Conservation (phyloP, 1,284 basidiomycete genomes). For the Hemileia vastatrix region DNA sequence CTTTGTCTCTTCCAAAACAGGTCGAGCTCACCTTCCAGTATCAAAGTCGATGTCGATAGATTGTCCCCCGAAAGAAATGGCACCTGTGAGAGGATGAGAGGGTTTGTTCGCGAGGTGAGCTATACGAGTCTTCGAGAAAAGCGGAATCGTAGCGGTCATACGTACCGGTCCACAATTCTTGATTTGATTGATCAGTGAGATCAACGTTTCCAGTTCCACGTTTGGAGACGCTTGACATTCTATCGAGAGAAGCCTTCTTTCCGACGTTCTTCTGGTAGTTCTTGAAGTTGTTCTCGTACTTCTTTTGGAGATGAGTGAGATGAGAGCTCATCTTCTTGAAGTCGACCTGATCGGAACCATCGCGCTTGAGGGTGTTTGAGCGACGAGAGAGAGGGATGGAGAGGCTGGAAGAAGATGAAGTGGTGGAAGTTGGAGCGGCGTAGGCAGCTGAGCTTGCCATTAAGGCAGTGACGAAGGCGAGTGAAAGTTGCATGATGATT, state of each 20-base stretch:
- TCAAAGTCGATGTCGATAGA: neutral
- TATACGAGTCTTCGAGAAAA: too few relatives aligned
- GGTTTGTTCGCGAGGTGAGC: too few relatives aligned
- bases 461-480: conserved; percentile 32
- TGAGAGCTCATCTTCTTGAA: conserved; percentile 32
- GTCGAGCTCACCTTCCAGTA: neutral
- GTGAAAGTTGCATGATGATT: conserved; percentile 33
- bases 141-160: too few relatives aligned
- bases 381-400: neutral
- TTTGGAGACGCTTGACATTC: conserved; percentile 9
- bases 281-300: conserved; percentile 29
- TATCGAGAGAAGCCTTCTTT: conserved; percentile 25
- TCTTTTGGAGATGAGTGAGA: conserved; percentile 27
- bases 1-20: too few relatives aligned
- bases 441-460: conserved; percentile 27
- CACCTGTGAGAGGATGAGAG: conserved; percentile 21
- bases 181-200: conserved; percentile 31
- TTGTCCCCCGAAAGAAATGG: conserved; percentile 35
- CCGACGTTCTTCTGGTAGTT: conserved; percentile 37
- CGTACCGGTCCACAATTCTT: conserved; percentile 32
- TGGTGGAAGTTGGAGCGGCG: conserved; percentile 28
- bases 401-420: neutral
- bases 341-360: conserved; percentile 17
- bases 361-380: neutral
- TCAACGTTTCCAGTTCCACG: conserved; percentile 28